Evolutionary conservation across 768 basidiomycete species (phyloP).

Genomic region (Tephrocybe sp.): DNA sequence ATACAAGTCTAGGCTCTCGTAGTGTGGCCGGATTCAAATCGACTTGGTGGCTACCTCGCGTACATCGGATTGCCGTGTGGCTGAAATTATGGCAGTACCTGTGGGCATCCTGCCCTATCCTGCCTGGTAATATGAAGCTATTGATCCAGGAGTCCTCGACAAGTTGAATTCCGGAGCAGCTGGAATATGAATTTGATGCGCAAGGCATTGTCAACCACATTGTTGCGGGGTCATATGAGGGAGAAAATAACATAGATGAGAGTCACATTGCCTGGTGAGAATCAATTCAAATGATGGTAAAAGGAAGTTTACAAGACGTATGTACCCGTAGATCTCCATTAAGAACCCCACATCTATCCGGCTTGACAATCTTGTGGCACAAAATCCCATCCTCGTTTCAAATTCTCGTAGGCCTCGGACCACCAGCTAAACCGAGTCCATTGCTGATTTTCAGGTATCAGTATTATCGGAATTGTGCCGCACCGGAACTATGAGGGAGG

Average conservation of each 20-base stretch:
- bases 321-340: slow-evolving; percentile 6
- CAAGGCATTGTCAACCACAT: not conserved
- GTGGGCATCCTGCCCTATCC: not conserved
- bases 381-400: not conserved
- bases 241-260: not conserved
- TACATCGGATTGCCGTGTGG: too few species aligned
- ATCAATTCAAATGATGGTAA: not conserved
- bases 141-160: not conserved
- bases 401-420: not conserved
- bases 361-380: not conserved
- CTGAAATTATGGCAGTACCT: too few species aligned
- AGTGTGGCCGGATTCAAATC: not conserved
- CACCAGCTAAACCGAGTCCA: too few species aligned
- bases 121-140: not conserved
- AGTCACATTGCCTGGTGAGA: slow-evolving; percentile 1
- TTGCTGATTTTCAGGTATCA: not conserved
- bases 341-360: not conserved
- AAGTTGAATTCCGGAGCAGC: too few species aligned
- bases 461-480: not conserved
- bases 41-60: not conserved
- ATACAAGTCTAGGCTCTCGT: not conserved
- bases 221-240: slow-evolving; percentile 4
- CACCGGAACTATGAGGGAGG: not conserved
- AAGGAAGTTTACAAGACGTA: slow-evolving; percentile 1
- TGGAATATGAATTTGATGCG: not conserved